Evolutionary conservation across 495 filamentous ascomycete genomes (phyloP), one percentile per base, ranked within the genome.

Genomic region (Penicillium chermesinum): DNA sequence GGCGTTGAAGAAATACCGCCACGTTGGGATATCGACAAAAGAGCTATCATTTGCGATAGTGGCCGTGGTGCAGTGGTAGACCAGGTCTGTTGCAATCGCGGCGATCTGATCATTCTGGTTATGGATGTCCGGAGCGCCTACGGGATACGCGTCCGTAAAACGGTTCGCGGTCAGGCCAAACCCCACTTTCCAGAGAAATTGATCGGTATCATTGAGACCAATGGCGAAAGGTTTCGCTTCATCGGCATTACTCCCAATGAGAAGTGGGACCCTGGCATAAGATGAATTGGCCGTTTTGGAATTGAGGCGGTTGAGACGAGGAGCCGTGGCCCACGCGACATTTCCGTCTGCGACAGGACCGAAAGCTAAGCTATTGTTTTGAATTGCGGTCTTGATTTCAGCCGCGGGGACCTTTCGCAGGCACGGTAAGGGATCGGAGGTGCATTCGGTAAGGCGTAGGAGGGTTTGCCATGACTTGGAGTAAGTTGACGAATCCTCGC

Each of bases 181-280:
- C 5, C 25, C 25, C 5, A 30, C 10, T 10, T 30, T 4, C 5
- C 10, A 5, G 10, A 30, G 25, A 18, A 1, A 25, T 46, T 22
- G 15, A n/a, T n/a, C 22, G 0, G 46, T 46, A 19, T 51, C 52
- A 18, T 54, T 54, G 10, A 19, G 40, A 2, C 42, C 46, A 12
- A 48, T 22, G 6, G 47, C 15, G 14, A 44, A 58, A 10, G 46
- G 18, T 14, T 48, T 48, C 8, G 42, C 54, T 42, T 63, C 59
- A 22, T 63, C 25, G 7, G 34, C 49, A 19, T 61, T 63, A 32
- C 18, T 49, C 3, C 57, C 57, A 16, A 53, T 50, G 12, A 63
- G 25, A 4, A 60, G 27, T 2, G 59, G 57, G 18, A 63, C 57
- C 15, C 50, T 44, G 3, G 52, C 52, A 27, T 52, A 44, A 1